Evolutionary conservation across 352 stramenopile species (phyloP), one percentile per base, ranked within the genome.

Genomic region (Phytophthora sansomeana): DNA sequence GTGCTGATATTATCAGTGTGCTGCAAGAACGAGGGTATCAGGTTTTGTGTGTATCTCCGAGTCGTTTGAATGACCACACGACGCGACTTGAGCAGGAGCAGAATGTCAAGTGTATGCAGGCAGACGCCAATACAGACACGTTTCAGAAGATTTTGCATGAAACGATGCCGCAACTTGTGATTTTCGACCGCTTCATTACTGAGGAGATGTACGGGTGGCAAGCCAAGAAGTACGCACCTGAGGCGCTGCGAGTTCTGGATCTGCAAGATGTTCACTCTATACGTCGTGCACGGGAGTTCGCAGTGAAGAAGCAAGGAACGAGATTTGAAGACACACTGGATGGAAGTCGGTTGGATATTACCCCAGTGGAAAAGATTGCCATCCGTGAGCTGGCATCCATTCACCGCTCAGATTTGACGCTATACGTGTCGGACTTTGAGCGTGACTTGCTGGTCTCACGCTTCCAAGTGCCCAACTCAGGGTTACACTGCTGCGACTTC

Each of bases 221-320:
- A 64, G 78, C 75, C 0, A 77, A 79, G 14, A 83, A 90, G 61
- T 92, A 90, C 55, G 81, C 81, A n/a, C 90, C 91, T 3, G 58
- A 89, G n/a, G 83, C 89, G 1, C 57, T 95, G 16, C 79, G 90
- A 19, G 81, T 98, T 13, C 58, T 98, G 5, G 95, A 98, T 52
- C 82, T 98, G 51, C 95, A 98, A 69, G 95, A 98, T 63, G 74
- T 98, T 24, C 94, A 98, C 63, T 97, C 96, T 39, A 58, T 98
- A 28, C 80, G 95, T 7, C 75, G 83, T 6, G 78, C 79, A n/a
- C 84, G 94, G 32, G 90, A 98, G 69, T 67, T 77, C 46, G 65
- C 92, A 10, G 83, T 97, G 10, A 87, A 83, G 48, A 92, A 92
- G 49, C 69, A 65, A 69, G 53, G 67, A 73, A 36, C 58, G 10